Percentiles rank a stretch among this genome's conserved stretches.
Evolutionary conservation across 176 grass and related monocot genomes (phyloP).

Genomic region (Saccharum spontaneum): DNA sequence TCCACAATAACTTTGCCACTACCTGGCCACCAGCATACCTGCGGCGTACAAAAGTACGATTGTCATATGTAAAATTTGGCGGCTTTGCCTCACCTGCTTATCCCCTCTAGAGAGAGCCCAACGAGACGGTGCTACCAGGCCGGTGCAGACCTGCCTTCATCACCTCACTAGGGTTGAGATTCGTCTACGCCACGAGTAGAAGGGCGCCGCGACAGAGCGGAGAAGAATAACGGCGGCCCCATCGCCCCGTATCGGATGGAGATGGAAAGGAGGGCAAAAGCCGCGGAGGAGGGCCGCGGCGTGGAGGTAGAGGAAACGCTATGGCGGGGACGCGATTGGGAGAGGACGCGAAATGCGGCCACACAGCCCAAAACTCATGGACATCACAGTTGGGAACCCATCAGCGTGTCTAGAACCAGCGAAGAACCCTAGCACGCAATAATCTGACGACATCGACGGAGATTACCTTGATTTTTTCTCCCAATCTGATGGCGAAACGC

Average conservation of each 20-base stretch:
- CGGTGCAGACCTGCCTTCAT: constrained; percentile 9
- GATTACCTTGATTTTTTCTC: constrained; percentile 1
- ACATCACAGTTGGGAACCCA: neutral
- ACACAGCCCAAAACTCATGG: neutral
- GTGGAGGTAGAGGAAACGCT: neutral
- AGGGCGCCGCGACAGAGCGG: neutral
- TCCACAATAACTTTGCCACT: neutral
- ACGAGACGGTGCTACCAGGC: neutral
- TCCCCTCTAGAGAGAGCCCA: constrained; percentile 1
- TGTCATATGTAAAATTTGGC: neutral
- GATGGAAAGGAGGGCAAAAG: neutral
- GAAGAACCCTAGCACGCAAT: constrained; percentile 1
- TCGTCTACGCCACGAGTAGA: neutral
- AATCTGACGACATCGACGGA: neutral
- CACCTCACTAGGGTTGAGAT: neutral
- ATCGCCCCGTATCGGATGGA: neutral
- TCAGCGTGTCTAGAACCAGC: neutral
- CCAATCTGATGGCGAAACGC: neutral
- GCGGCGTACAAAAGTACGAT: neutral
- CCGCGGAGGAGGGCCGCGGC: neutral
- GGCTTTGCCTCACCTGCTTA: neutral
- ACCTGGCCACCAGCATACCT: neutral
- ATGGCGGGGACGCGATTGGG: neutral
- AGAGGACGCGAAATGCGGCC: neutral
- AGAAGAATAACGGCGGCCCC: neutral